phyloP scores from a whole-genome alignment of 2,329 filamentous ascomycete species.

The Cladosporium sp. region DNA sequence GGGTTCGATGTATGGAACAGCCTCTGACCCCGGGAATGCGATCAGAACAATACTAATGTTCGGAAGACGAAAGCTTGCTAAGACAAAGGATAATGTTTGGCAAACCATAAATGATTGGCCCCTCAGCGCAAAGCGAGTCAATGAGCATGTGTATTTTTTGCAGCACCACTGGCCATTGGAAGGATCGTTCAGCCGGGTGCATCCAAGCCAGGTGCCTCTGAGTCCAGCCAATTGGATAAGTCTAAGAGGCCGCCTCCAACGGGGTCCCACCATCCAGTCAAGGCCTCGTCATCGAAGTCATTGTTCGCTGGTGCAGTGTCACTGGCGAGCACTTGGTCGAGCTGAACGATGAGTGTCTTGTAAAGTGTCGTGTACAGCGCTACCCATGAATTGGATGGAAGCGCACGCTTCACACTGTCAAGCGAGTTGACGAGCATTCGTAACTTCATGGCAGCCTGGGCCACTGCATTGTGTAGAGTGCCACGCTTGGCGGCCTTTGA shows the following conservation, averaged over 20 bases:
- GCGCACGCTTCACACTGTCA: slow-evolving; percentile 8
- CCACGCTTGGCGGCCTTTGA: slow-evolving; percentile 7
- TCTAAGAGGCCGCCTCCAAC: slow-evolving; percentile 12
- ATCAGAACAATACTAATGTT: not conserved
- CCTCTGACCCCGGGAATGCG: not conserved
- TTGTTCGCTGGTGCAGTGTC: not conserved
- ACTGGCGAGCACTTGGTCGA: slow-evolving; percentile 11
- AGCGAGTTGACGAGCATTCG: slow-evolving; percentile 12
- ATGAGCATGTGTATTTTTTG: not conserved
- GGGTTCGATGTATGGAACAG: not conserved
- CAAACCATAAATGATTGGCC: not conserved
- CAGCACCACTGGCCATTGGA: not conserved
- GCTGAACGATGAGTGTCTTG: slow-evolving; percentile 9
- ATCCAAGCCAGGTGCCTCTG: not conserved
- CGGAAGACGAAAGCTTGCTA: not conserved
- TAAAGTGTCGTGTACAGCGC: slow-evolving; percentile 15
- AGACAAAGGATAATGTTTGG: not conserved
- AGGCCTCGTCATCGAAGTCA: slow-evolving; percentile 1
- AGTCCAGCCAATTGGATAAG: slow-evolving; percentile 16
- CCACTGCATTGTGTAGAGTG: slow-evolving; percentile 1
- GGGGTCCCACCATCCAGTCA: slow-evolving; percentile 17
- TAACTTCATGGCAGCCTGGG: slow-evolving; percentile 3
- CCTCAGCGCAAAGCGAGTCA: not conserved
- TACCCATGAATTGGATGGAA: slow-evolving; percentile 14
- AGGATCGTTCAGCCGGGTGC: not conserved